Base-by-base conservation (phyloP, 2,329 filamentous ascomycete genomes). In the Claviceps cyperi region DNA sequence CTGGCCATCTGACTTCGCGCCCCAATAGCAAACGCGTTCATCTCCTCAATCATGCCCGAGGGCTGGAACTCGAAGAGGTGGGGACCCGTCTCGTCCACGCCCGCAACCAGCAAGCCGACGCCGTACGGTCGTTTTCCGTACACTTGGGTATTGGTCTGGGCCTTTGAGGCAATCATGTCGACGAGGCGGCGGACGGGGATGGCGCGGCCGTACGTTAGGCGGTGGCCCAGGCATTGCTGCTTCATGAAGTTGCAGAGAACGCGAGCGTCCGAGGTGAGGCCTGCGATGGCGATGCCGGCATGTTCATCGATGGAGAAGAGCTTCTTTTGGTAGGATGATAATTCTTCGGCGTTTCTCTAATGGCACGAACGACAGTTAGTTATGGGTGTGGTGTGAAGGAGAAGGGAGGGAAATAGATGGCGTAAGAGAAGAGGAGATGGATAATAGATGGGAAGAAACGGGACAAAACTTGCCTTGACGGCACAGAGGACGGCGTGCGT, bases 241-340 rank as follows among this genome's bases (percentile, higher is more conserved):
- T 96, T 97, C 91, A 98, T 97, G 76, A 96, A 98, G 80, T 98
- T 98, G 76, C 90, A 96, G 60, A 98, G 89, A 60, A 98, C 92
- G 64, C 92, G 92, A 65, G 91, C 92, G 70, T 98, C 92, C 52
- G 91, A 96, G 58, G 92, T 92, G 55, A 98, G 86, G 60, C 92
- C 92, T 58, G 92, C 92, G 62, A 98, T 94, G 62, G 91, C 89
- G 62, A 98, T 83, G 59, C 90, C 92, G 61, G 92, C 84, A 70
- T 98, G 92, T 62, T 91, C 86, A 70, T 98, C 92, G 71, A 98
- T 84, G 61, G 84, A 80, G 70, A 98, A 96, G 66, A 98, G 83
- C 76, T 98, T 98, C 80, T 96, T 96, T 74, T 98, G 92, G 79
- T 98, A 98, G 48, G 92, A 97, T 54, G 92, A 98, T 52, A 98